Conservation (phyloP, 176 grass and related monocot species). For the Bothriochloa decipiens region DNA sequence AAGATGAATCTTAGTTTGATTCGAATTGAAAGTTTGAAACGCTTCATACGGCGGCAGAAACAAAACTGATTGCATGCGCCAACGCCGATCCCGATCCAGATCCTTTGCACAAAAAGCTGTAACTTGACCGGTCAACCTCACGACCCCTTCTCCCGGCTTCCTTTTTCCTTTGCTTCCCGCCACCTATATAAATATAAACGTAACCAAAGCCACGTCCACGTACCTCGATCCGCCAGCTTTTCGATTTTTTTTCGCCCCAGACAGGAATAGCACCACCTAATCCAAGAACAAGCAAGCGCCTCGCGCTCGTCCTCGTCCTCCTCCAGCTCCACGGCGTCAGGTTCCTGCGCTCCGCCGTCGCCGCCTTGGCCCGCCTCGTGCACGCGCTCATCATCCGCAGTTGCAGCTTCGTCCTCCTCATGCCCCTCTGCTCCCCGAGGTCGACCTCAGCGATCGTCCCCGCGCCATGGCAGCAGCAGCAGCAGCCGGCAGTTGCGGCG, state of each 20-base stretch:
- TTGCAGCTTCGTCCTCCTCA: not conserved
- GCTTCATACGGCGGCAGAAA: no score
- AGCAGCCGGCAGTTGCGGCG: not conserved
- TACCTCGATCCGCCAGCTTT: not conserved
- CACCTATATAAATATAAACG: slow-evolving; percentile 38
- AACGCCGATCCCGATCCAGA: no score
- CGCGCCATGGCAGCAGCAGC: not conserved
- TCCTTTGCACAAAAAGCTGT: not conserved
- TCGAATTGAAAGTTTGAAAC: no score
- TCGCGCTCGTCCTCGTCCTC: no score
- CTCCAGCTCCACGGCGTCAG: slow-evolving; percentile 41
- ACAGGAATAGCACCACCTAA: slow-evolving; percentile 27
- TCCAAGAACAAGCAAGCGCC: not conserved
- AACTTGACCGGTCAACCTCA: slow-evolving; percentile 43
- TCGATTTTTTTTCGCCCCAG: not conserved
- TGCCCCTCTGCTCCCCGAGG: slow-evolving; percentile 35
- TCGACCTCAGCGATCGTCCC: not conserved
- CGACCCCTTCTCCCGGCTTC: slow-evolving; percentile 34
- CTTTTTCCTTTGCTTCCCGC: not conserved
- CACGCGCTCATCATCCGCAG: not conserved
- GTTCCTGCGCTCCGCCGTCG: slow-evolving; percentile 36
- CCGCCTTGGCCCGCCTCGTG: slow-evolving; percentile 37
- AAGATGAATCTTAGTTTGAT: no score
- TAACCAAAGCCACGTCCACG: not conserved
- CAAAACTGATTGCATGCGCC: no score